phyloP scores from a whole-genome alignment of 148 eudicot species.

The Salicornia ramosissima region DNA sequence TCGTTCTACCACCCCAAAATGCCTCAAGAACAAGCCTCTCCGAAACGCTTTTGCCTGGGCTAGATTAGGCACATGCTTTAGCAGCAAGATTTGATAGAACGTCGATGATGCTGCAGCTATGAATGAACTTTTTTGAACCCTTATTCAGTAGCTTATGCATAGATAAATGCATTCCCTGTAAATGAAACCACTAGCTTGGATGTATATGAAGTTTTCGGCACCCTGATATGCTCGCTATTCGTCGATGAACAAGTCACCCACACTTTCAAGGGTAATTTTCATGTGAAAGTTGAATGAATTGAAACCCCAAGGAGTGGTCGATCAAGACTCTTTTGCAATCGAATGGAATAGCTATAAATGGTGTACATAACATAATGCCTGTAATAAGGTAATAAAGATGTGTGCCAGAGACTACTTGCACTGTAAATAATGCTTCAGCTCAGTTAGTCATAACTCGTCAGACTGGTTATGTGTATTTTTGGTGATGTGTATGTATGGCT shows the following conservation, averaged over 20 bases:
- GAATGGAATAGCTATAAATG: too few relatives aligned
- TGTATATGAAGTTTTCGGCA: slow-evolving; percentile 19
- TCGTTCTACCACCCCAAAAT: slow-evolving; percentile 19
- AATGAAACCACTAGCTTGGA: not conserved
- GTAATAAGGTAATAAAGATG: too few relatives aligned
- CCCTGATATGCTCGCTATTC: not conserved
- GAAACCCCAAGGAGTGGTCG: not conserved
- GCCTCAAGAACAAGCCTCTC: slow-evolving; percentile 22
- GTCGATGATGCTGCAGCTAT: not conserved
- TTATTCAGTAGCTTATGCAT: too few relatives aligned
- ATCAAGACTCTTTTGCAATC: too few relatives aligned
- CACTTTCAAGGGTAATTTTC: not conserved
- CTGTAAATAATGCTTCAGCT: not conserved
- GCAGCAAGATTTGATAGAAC: slow-evolving; percentile 19
- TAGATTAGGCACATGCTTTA: slow-evolving; percentile 28
- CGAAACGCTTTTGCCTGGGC: slow-evolving; percentile 33
- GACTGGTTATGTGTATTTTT: too few relatives aligned
- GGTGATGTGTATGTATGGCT: not conserved
- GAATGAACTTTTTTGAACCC: too few relatives aligned
- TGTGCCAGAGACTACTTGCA: slow-evolving; percentile 4
- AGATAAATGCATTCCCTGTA: slow-evolving; percentile 10
- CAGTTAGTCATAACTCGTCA: not conserved
- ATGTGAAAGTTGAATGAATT: not conserved
- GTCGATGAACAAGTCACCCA: not conserved
- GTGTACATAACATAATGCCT: not conserved